These are phyloP conservation scores for Tilletia walkeri DNA, from an alignment of 1,284 basidiomycete genomes.

Conservation along the genomic window DNA sequence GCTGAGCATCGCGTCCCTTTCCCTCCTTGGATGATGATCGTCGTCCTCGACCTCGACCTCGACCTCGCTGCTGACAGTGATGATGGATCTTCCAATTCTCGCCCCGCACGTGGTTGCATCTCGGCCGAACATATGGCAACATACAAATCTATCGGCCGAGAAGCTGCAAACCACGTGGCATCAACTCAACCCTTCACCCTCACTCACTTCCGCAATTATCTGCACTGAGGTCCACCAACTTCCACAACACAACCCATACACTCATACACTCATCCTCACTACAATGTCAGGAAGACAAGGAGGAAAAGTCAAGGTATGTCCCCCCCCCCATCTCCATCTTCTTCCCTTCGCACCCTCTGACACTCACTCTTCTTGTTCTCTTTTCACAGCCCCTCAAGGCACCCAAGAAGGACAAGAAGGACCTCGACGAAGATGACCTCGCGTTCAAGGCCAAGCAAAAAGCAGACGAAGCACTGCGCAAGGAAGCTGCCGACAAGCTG, in stretches of 20 bases:
- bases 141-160: too few species aligned
- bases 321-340: neutral
- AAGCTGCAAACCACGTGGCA: too few species aligned
- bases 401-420: conserved; percentile 24
- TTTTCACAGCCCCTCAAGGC: conserved; percentile 21
- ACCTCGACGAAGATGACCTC: conserved; percentile 23
- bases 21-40: too few species aligned
- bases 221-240: too few species aligned
- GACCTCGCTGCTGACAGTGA: too few species aligned
- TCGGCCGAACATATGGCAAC: too few species aligned
- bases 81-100: too few species aligned
- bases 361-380: neutral
- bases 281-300: conserved; percentile 17
- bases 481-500: conserved; percentile 24
- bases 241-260: neutral
- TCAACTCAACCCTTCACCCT: too few species aligned
- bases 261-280: neutral
- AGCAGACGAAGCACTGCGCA: conserved; percentile 22
- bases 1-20: too few species aligned
- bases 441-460: conserved; percentile 27
- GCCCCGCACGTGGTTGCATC: too few species aligned
- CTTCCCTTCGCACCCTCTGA: neutral
- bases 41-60: too few species aligned
- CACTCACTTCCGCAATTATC: too few species aligned
- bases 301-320: conserved; percentile 14